Evolutionary conservation across 1,284 basidiomycete species (phyloP).

Genomic region (Papiliotrema fonsecae): DNA sequence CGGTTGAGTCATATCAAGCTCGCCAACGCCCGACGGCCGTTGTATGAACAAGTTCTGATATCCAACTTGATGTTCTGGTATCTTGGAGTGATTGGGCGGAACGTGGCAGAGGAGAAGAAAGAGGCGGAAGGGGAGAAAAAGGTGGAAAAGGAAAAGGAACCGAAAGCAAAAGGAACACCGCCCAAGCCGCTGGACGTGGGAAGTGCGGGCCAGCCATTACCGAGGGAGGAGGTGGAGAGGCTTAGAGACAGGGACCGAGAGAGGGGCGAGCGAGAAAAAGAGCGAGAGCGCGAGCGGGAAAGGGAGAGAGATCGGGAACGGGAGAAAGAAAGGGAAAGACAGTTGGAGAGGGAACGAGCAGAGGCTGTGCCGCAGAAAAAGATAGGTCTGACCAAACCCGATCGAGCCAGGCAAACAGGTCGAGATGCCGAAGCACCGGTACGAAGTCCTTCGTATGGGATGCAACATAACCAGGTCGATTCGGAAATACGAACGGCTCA

Average conservation of each 20-base stretch:
- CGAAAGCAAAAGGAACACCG: slow-evolving; percentile 43
- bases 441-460: slow-evolving; percentile 82
- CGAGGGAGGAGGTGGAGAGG: slow-evolving; percentile 17
- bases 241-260: too few relatives aligned
- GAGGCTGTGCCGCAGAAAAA: slow-evolving; percentile 19
- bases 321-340: too few relatives aligned
- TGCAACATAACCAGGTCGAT: slow-evolving; percentile 86
- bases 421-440: slow-evolving; percentile 78
- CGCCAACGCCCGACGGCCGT: slow-evolving; percentile 88
- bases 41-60: slow-evolving; percentile 98
- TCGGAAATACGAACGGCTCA: slow-evolving; percentile 55
- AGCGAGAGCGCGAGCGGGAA: too few relatives aligned
- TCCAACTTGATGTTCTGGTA: slow-evolving; percentile 99
- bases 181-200: slow-evolving; percentile 36
- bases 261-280: too few relatives aligned
- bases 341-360: slow-evolving; percentile 5
- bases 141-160: slow-evolving; percentile 22
- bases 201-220: slow-evolving; percentile 50
- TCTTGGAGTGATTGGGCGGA: slow-evolving; percentile 88
- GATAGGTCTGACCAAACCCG: slow-evolving; percentile 41
- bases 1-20: slow-evolving; percentile 96
- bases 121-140: slow-evolving; percentile 42
- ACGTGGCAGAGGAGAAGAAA: slow-evolving; percentile 50
- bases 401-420: slow-evolving; percentile 43
- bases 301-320: too few relatives aligned